Evolutionary conservation across 495 filamentous ascomycete species (phyloP).

Genomic region (Podospora comata): DNA sequence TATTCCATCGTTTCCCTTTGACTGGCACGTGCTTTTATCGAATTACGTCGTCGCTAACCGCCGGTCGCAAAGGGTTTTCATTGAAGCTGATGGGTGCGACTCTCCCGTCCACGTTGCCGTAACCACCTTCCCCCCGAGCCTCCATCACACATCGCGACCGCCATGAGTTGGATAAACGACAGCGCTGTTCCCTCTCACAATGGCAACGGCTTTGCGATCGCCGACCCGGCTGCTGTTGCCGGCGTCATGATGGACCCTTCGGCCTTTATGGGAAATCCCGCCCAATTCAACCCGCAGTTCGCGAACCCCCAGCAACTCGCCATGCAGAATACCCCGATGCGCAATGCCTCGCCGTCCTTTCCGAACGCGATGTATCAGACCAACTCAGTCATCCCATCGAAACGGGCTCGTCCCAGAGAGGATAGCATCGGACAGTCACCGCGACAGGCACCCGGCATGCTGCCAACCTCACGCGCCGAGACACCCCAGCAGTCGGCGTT

Average conservation of each 20-base stretch:
- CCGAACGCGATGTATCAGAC: slow-evolving; percentile 67
- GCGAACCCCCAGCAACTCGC: slow-evolving; percentile 62
- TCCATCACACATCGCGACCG: slow-evolving; percentile 24
- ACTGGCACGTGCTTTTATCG: slow-evolving; percentile 32
- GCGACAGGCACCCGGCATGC: slow-evolving; percentile 66
- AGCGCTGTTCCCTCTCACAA: slow-evolving; percentile 70
- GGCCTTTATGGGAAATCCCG: slow-evolving; percentile 50
- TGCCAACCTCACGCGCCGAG: slow-evolving; percentile 83
- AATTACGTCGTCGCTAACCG: slow-evolving; percentile 47
- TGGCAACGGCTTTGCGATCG: slow-evolving; percentile 70
- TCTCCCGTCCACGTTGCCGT: slow-evolving; percentile 18
- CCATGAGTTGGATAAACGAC: slow-evolving; percentile 84
- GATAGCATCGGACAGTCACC: slow-evolving; percentile 83
- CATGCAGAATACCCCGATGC: slow-evolving; percentile 80
- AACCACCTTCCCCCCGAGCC: slow-evolving; percentile 18
- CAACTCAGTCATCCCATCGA: slow-evolving; percentile 81
- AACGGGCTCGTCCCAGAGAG: slow-evolving; percentile 76
- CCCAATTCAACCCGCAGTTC: slow-evolving; percentile 53
- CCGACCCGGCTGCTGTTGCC: slow-evolving; percentile 49
- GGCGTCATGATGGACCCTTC: slow-evolving; percentile 55
- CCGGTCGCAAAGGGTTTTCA: slow-evolving; percentile 33
- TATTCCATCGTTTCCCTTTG: slow-evolving; percentile 33
- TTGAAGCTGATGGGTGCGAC: slow-evolving; percentile 47
- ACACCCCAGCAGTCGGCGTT: slow-evolving; percentile 73
- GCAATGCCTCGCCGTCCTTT: slow-evolving; percentile 77